Evolutionary conservation across 73 alveolate genomes (phyloP), one percentile per base, ranked within the genome.

Genomic region (Paramecium pentaurelia): DNA sequence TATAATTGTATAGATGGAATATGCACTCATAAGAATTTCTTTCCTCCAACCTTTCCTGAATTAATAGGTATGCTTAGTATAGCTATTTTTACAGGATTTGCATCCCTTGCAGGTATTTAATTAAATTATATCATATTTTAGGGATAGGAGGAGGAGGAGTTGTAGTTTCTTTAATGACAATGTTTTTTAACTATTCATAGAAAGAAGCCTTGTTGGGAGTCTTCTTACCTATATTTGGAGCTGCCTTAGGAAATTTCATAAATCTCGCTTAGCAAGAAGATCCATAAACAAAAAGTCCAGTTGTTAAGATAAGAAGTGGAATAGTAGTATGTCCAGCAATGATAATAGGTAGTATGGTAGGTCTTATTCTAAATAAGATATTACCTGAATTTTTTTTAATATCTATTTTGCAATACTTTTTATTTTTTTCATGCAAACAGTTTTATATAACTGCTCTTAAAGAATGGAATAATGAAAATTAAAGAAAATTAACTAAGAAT

Each of bases 91-190:
- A 80, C 64, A 10, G 91, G 91, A 2, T 80, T 80, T 45, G 91
- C 91, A 14, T 80, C 91, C 14, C 32, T 80, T 6, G 91, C 91
- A n/a, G 77, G 91, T 80, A 80, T 38, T 38, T 54, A 4, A 16
- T 1, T 7, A 0, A 38, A 7, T 34, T 2, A 75, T 0, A 36
- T 2, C 20, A 49, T 3, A 38, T 12, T 36, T 36, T 75, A 75
- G 88, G 88, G 11, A 37, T 80, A 9, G 91, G 91, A 45, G 91
- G 91, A 45, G 91, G 91, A 0, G 91, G 91, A 27, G 75, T 80
- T 20, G 58, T 80, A 20, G 77, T 80, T 9, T 47, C 91, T 22
- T 27, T 80, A 9, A 45, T 80, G 71, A 80, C 91, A 1, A 10
- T 18, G 18, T 80, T 80, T 49, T 80, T 80, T 47, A 80, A 80